Evolutionary conservation across 1,139 yeast genomes (phyloP).

Genomic region (Tardiomyces digboiensis): DNA sequence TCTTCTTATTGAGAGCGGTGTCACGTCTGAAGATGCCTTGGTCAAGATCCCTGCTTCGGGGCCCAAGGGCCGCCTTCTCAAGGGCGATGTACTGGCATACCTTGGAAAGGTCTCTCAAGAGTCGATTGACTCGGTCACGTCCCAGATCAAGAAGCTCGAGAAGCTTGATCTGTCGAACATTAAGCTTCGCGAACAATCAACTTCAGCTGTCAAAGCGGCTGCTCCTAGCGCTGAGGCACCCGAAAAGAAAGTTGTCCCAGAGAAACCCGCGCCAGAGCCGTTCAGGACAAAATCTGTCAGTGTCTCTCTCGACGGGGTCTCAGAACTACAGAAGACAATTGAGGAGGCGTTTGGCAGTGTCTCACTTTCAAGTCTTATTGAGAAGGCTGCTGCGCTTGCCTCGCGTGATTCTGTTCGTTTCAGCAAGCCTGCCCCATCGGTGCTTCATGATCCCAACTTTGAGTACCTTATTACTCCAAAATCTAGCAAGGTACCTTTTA

Average conservation of each 20-base stretch:
- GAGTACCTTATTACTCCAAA: conserved; percentile 56
- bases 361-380: conserved; percentile 24
- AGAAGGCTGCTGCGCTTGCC: conserved; percentile 32
- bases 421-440: conserved; percentile 25
- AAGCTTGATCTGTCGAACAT: conserved; percentile 74
- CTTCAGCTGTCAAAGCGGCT: conserved; percentile 15
- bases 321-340: neutral
- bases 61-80: conserved; percentile 75
- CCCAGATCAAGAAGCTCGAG: conserved; percentile 46
- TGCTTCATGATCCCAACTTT: conserved; percentile 54
- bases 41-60: conserved; percentile 75
- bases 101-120: conserved; percentile 60
- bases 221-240: no score
- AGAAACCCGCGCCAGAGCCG: neutral
- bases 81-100: conserved; percentile 86
- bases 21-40: conserved; percentile 62
- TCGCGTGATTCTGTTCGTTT: conserved; percentile 31
- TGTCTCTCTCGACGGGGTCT: neutral
- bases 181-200: conserved; percentile 28
- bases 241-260: neutral
- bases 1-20: conserved; percentile 49
- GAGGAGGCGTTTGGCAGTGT: conserved; percentile 9
- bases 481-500: conserved; percentile 49
- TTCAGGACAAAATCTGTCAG: neutral
- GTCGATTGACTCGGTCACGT: conserved; percentile 43